Conservation (phyloP, 805 yeast genomes). For the Candida pseudoglaebosa region DNA sequence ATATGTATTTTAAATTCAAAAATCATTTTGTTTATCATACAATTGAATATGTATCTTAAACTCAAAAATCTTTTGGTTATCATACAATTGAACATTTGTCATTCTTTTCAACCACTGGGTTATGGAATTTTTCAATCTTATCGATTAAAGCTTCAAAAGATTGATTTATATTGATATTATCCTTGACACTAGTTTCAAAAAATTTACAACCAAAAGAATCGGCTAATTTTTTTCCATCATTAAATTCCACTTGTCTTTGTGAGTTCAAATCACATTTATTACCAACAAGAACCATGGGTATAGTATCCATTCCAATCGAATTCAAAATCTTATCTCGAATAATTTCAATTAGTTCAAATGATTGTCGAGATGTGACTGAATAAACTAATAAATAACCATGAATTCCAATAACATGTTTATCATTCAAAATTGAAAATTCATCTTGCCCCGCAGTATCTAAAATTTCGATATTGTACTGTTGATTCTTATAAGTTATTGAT, state of each 20-base stretch:
- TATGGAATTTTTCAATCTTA: constrained; percentile 58
- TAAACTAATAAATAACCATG: constrained; percentile 83
- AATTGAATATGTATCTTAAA: too few species aligned
- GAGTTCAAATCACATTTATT: constrained; percentile 66
- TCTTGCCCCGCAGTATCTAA: constrained; percentile 94
- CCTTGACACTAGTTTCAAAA: constrained; percentile 48
- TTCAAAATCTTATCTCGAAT: constrained; percentile 83
- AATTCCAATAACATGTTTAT: constrained; percentile 72
- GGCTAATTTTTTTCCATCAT: constrained; percentile 48
- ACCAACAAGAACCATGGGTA: constrained; percentile 57
- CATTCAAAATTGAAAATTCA: constrained; percentile 76
- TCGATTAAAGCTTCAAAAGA: constrained; percentile 59
- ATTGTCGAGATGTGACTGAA: constrained; percentile 71
- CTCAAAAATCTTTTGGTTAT: too few species aligned
- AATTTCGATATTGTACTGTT: constrained; percentile 77
- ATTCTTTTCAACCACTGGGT: constrained; percentile 42
- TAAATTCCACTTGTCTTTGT: constrained; percentile 58
- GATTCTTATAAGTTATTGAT: constrained; percentile 61
- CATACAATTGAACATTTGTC: constrained; percentile 52
- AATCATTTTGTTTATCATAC: constrained; percentile 10
- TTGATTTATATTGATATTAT: constrained; percentile 40
- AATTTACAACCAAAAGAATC: constrained; percentile 41
- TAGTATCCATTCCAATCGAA: constrained; percentile 47
- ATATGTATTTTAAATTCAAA: too few species aligned
- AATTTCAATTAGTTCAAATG: constrained; percentile 71